Conservation (phyloP, 139 green algal genomes). For the Nannochloris sp. region DNA sequence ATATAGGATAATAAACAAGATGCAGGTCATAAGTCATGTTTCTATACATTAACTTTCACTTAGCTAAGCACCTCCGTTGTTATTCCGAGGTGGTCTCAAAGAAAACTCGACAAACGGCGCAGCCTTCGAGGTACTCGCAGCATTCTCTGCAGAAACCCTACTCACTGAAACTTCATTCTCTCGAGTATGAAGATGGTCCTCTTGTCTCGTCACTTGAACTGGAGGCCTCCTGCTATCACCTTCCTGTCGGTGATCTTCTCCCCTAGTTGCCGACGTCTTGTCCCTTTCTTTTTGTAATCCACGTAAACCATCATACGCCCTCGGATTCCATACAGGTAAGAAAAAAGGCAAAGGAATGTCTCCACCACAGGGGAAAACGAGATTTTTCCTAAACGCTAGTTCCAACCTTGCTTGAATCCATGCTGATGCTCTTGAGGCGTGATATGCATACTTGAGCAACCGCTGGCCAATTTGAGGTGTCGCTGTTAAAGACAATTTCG, state of each 20-base stretch:
- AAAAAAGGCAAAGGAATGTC: constrained; percentile 34
- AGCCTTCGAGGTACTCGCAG: too few relatives aligned
- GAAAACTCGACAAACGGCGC: too few relatives aligned
- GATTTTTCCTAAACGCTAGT: constrained; percentile 35
- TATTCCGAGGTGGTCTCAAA: too few relatives aligned
- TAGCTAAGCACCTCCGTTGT: too few relatives aligned
- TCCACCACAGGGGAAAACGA: constrained; percentile 36
- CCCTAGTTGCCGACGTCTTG: constrained; percentile 34
- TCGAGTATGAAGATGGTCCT: too few relatives aligned
- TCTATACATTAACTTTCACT: too few relatives aligned
- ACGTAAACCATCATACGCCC: constrained; percentile 25
- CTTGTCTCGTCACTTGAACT: too few relatives aligned
- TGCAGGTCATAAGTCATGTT: too few relatives aligned
- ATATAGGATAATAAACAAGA: too few relatives aligned
- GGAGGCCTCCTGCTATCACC: too few relatives aligned
- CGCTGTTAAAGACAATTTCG: constrained; percentile 22
- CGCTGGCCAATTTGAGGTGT: constrained; percentile 31
- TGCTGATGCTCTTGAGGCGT: constrained; percentile 27
- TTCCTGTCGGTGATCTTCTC: constrained; percentile 34
- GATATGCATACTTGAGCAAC: constrained; percentile 38
- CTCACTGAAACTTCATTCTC: too few relatives aligned
- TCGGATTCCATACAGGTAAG: not conserved
- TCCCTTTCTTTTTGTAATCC: constrained; percentile 23
- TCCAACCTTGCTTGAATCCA: constrained; percentile 39
- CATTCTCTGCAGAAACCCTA: too few relatives aligned